Conservation (phyloP, 139 green algal genomes). For the Picochlorum sp. region DNA sequence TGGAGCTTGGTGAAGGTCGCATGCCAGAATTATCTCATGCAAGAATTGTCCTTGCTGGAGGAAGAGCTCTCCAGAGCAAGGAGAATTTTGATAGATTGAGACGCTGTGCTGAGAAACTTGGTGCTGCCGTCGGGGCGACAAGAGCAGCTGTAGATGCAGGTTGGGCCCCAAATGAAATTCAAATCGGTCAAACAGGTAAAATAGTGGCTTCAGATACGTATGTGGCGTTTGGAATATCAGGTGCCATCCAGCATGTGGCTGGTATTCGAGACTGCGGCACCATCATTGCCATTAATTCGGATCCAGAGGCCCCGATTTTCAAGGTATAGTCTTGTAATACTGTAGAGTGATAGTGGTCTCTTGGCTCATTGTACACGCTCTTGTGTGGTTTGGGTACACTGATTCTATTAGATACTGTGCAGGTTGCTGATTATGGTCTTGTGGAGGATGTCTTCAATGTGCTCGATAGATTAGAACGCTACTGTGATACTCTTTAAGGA, state of each 20-base stretch:
- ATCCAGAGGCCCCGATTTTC: conserved; percentile 80
- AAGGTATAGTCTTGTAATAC: background rate
- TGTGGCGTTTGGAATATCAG: conserved; percentile 87
- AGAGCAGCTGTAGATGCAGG: conserved; percentile 87
- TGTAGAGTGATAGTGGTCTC: too few relatives aligned
- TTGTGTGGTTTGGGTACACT: too few relatives aligned
- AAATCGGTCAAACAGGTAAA: conserved; percentile 95
- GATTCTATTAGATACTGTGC: conserved; percentile 12
- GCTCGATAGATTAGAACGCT: background rate
- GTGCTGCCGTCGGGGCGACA: conserved; percentile 76
- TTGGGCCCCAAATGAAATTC: conserved; percentile 79
- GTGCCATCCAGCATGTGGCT: conserved; percentile 91
- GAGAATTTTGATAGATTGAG: conserved; percentile 82
- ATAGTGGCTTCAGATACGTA: conserved; percentile 91
- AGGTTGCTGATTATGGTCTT: conserved; percentile 82
- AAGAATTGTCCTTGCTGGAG: conserved; percentile 60
- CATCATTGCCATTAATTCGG: conserved; percentile 92
- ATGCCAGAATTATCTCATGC: conserved; percentile 71
- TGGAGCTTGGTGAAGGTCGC: conserved; percentile 25
- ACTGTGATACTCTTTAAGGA: background rate
- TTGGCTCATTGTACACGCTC: too few relatives aligned
- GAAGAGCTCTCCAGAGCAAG: conserved; percentile 73
- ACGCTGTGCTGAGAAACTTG: conserved; percentile 73
- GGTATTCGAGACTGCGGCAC: conserved; percentile 82
- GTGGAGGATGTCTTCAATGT: conserved; percentile 74